phyloP scores from a whole-genome alignment of 345 rosid genomes.

The Triadica sebifera region DNA sequence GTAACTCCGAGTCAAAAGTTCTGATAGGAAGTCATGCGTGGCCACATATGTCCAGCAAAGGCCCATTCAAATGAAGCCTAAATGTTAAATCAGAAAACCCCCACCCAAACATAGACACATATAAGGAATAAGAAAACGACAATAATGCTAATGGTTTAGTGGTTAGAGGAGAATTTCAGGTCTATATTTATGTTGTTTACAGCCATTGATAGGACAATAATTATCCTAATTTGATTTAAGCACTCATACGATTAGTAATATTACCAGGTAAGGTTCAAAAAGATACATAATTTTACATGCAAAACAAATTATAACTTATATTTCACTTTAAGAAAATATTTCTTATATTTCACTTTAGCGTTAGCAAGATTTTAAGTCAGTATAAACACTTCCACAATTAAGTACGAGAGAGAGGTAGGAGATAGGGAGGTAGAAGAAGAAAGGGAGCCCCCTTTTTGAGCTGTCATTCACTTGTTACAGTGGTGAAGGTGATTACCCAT shows the following conservation, averaged over 20 bases:
- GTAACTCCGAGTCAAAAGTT: too few relatives aligned
- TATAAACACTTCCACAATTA: too few relatives aligned
- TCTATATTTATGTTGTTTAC: neutral
- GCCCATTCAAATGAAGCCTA: neutral
- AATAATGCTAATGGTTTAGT: neutral
- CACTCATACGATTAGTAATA: neutral
- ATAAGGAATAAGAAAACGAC: too few relatives aligned
- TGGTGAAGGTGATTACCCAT: too few relatives aligned
- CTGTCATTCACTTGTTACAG: too few relatives aligned
- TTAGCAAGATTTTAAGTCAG: too few relatives aligned
- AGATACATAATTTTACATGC: neutral
- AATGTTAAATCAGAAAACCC: neutral
- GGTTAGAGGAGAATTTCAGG: neutral
- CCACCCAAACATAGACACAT: too few relatives aligned
- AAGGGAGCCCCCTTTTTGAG: too few relatives aligned
- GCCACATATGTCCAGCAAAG: neutral
- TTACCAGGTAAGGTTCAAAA: neutral
- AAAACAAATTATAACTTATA: neutral
- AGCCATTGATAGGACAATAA: slow-evolving; percentile 5
- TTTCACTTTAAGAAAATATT: too few relatives aligned
- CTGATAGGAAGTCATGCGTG: neutral
- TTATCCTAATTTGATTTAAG: neutral
- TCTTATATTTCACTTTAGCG: too few relatives aligned
- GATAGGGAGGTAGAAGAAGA: too few relatives aligned
- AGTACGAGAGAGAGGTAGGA: too few relatives aligned